Percentiles rank a stretch among this genome's conserved stretches.
phyloP scores from a whole-genome alignment of 495 filamentous ascomycete species.

The Paragyromitra xinjiangensis region DNA sequence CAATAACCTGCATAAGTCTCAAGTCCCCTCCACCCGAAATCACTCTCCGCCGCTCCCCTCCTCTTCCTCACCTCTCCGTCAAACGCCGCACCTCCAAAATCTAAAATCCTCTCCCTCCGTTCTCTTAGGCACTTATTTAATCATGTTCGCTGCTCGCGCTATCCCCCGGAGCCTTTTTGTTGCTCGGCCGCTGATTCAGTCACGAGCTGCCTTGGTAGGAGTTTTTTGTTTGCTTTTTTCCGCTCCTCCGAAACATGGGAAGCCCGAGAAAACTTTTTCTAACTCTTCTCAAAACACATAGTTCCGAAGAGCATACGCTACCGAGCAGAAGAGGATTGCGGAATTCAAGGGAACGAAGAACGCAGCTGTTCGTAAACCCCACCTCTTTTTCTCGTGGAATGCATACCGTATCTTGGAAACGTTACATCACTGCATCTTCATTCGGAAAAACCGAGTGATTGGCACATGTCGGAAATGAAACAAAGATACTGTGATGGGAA shows the following conservation, averaged over 20 bases:
- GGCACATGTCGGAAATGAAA: slow-evolving; percentile 31
- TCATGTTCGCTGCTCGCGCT: slow-evolving; percentile 60
- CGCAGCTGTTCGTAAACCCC: slow-evolving; percentile 73
- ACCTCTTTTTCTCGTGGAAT: slow-evolving; percentile 21
- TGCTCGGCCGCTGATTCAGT: slow-evolving; percentile 46
- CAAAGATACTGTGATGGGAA: slow-evolving; percentile 64
- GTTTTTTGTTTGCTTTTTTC: slow-evolving; percentile 40
- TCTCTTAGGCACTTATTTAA: slow-evolving; percentile 61
- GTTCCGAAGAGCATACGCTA: slow-evolving; percentile 55
- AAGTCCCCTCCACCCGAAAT: slow-evolving; percentile 52
- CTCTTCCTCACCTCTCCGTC: slow-evolving; percentile 56
- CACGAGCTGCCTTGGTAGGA: slow-evolving; percentile 48
- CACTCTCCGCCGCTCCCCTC: slow-evolving; percentile 56
- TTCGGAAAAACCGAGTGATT: slow-evolving; percentile 27
- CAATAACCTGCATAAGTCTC: slow-evolving; percentile 37
- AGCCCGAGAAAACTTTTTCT: slow-evolving; percentile 42
- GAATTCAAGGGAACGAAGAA: slow-evolving; percentile 91
- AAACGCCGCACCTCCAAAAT: slow-evolving; percentile 64
- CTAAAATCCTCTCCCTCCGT: slow-evolving; percentile 65
- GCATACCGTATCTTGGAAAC: slow-evolving; percentile 17
- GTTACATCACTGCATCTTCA: slow-evolving; percentile 34
- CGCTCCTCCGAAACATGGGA: slow-evolving; percentile 15
- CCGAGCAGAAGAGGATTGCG: slow-evolving; percentile 77
- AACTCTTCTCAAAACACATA: slow-evolving; percentile 31
- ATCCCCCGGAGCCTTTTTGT: slow-evolving; percentile 61